Evolutionary conservation across 805 yeast species (phyloP), one percentile per base, ranked within the genome.

Genomic region (Scheffersomyces stipitis): DNA sequence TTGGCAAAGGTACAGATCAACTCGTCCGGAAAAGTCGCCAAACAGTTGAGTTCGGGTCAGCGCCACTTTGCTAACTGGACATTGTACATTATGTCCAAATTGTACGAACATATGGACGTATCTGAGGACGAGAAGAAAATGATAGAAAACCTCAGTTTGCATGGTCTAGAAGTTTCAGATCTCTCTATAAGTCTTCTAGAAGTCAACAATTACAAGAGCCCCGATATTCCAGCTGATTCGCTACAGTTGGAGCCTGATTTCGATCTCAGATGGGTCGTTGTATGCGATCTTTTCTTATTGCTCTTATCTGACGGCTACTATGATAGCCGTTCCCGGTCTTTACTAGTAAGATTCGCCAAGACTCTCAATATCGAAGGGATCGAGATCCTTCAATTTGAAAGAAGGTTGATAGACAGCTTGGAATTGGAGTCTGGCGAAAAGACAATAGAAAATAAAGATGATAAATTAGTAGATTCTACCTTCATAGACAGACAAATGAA

Each of bases 251-350:
- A 41, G 13, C 45, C 50, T 7, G 61, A 51, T 5, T 60, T 62
- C 37, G 96, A 90, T 51, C 75, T 93, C 15, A 78, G 90, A 20
- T 95, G 99, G 99, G 90, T 96, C 0, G 76, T 91, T 10, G 67
- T 93, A 4, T 95, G 99, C 63, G 99, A 93, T 57, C 64, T 93
- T 31, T 91, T 91, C 54, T 67, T 93, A 28, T 72, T 86, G 7
- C 66, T 91, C 2, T 64, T 93, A 13, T 81, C 89, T 34, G 95
- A 89, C 42, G 88, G 96, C 0, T 76, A 80, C 37, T 95, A 88
- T 56, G 99, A 93, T 60, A 65, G 96, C 4, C 73, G 99, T 26
- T 89, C 98, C 5, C 71, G 97, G 40, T 73, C 93, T 0, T 63
- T 93, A n/a, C 64, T 93, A 10, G 64, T 85, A 29, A 62, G 69